Conservation (phyloP, 164 flowering plant genomes). For the Dillenia turbinata region DNA sequence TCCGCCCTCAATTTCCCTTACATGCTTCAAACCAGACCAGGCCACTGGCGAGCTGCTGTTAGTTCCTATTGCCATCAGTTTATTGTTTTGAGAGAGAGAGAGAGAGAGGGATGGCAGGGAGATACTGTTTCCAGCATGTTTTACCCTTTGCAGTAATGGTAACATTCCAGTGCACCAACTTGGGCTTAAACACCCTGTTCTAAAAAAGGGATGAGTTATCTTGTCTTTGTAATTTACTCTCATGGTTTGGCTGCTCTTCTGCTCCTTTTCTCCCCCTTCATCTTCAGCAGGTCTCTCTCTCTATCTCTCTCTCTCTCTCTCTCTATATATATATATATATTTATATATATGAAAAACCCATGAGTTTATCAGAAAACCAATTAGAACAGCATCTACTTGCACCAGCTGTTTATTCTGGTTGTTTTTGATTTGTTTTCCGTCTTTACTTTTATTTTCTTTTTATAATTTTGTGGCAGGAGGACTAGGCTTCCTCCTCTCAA, state of each 20-base stretch:
- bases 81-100: conserved; percentile 7
- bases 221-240: conserved; percentile 61
- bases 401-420: too few relatives aligned
- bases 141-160: conserved; percentile 51
- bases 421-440: too few relatives aligned
- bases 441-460: neutral
- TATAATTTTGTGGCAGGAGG: neutral
- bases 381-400: too few relatives aligned
- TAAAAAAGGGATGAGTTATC: conserved; percentile 45
- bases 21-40: neutral
- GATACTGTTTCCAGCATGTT: conserved; percentile 27
- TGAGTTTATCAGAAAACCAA: too few relatives aligned
- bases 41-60: too few relatives aligned
- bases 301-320: neutral
- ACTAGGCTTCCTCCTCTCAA: conserved; percentile 42
- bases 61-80: too few relatives aligned
- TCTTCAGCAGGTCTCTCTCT: conserved; percentile 39
- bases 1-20: neutral
- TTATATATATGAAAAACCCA: too few relatives aligned
- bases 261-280: conserved; percentile 58
- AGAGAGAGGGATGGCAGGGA: conserved; percentile 20
- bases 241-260: conserved; percentile 55
- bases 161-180: conserved; percentile 51
- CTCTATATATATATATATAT: too few relatives aligned
- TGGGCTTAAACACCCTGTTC: conserved; percentile 62